Conservation (phyloP, 768 basidiomycete genomes). For the Cantharellus anzutake region DNA sequence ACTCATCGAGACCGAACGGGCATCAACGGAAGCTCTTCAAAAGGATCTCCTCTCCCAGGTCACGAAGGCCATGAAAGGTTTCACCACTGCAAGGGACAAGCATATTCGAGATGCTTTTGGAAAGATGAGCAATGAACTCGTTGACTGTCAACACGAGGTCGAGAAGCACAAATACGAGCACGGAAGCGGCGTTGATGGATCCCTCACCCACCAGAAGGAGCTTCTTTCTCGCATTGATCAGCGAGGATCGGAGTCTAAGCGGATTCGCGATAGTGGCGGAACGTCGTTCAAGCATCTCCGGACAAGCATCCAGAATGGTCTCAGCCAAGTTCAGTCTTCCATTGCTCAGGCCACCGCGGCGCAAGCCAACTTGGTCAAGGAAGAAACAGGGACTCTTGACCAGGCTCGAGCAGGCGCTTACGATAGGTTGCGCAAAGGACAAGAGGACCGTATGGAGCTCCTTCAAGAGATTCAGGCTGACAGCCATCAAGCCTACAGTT, state of each 20-base stretch:
- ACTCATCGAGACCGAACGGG: constrained; percentile 46
- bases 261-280: constrained; percentile 29
- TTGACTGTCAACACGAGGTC: constrained; percentile 32
- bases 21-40: constrained; percentile 44
- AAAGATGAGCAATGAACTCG: constrained; percentile 35
- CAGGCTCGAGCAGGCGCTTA: not conserved
- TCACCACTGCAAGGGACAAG: constrained; percentile 45
- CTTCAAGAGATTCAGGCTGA: not conserved
- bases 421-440: constrained; percentile 2
- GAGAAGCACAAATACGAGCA: constrained; percentile 31
- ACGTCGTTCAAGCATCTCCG: not conserved
- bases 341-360: not conserved
- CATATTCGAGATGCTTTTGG: constrained; percentile 40
- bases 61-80: constrained; percentile 50
- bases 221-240: not conserved
- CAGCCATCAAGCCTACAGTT: not conserved
- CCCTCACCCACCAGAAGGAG: constrained; percentile 2
- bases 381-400: not conserved
- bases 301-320: not conserved
- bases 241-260: constrained; percentile 26
- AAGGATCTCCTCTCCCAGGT: constrained; percentile 60
- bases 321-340: not conserved
- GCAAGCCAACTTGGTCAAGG: not conserved
- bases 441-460: not conserved
- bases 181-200: constrained; percentile 24